Evolutionary conservation across 2,329 filamentous ascomycete genomes (phyloP).

Genomic region (Zopfia rhizophila): DNA sequence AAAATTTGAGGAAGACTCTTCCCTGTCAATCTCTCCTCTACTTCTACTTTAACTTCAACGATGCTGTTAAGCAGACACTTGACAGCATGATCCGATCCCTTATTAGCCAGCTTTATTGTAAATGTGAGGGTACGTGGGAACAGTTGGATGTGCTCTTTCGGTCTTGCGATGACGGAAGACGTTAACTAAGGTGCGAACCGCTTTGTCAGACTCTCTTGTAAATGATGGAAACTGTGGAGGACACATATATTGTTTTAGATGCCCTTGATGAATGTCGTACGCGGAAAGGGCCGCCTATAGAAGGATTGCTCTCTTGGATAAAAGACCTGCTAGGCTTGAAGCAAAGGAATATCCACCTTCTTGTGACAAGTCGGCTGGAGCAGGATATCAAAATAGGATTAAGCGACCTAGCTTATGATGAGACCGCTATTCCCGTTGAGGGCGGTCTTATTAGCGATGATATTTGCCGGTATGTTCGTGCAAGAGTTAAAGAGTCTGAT

Average conservation of each 20-base stretch:
- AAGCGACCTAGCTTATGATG: slow-evolving; percentile 2
- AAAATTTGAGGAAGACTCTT: slow-evolving; percentile 23
- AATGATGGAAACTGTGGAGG: slow-evolving; percentile 33
- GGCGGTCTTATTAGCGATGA: slow-evolving; percentile 22
- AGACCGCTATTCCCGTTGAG: slow-evolving; percentile 16
- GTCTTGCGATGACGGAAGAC: slow-evolving; percentile 21
- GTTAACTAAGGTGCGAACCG: slow-evolving; percentile 22
- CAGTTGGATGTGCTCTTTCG: slow-evolving; percentile 25
- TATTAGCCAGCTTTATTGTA: slow-evolving; percentile 39
- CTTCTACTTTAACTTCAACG: slow-evolving; percentile 41
- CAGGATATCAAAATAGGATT: slow-evolving; percentile 24
- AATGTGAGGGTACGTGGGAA: slow-evolving; percentile 2
- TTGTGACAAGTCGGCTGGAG: slow-evolving; percentile 27
- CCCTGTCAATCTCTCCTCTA: slow-evolving; percentile 5
- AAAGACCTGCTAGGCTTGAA: slow-evolving; percentile 15
- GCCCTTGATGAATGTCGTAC: slow-evolving; percentile 26
- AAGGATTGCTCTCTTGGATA: slow-evolving; percentile 11
- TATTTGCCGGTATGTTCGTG: slow-evolving; percentile 21
- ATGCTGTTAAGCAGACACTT: slow-evolving; percentile 41
- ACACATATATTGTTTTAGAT: slow-evolving; percentile 18
- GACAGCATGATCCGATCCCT: slow-evolving; percentile 45
- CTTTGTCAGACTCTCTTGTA: slow-evolving; percentile 24
- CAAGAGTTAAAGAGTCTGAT: slow-evolving; percentile 47
- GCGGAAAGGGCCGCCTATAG: slow-evolving; percentile 9
- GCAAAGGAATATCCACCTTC: slow-evolving; percentile 21